Percentiles rank a stretch among this genome's conserved stretches.
phyloP scores from a whole-genome alignment of 495 filamentous ascomycete species.

The Aspergillus ellipticus region DNA sequence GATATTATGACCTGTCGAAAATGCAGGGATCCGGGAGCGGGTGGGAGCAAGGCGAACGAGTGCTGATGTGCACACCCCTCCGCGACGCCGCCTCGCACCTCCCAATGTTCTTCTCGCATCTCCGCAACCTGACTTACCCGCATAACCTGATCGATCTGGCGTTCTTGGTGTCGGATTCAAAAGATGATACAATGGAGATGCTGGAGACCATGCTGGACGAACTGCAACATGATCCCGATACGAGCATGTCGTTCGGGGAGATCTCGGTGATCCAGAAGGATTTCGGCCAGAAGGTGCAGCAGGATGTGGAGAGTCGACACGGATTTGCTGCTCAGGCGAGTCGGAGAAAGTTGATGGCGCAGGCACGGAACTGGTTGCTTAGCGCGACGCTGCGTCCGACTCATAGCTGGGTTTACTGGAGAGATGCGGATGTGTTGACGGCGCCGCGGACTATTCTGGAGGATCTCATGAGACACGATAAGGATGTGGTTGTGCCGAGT shows the following conservation, averaged over 20 bases:
- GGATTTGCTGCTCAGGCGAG: conserved; percentile 96
- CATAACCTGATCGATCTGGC: conserved; percentile 95
- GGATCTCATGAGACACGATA: conserved; percentile 98
- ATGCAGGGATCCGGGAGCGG: conserved; percentile 84
- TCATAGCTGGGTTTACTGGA: conserved; percentile 99
- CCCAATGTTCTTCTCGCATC: conserved; percentile 96
- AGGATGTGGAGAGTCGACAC: conserved; percentile 96
- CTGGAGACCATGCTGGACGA: conserved; percentile 70
- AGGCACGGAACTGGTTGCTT: conserved; percentile 95
- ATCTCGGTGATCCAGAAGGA: conserved; percentile 98
- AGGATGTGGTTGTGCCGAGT: conserved; percentile 99
- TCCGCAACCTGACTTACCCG: conserved; percentile 95
- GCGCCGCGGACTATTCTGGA: conserved; percentile 94
- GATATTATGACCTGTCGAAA: conserved; percentile 92
- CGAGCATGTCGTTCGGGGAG: conserved; percentile 83
- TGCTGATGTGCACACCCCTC: conserved; percentile 91
- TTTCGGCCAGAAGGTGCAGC: conserved; percentile 96
- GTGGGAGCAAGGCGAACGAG: conserved; percentile 93
- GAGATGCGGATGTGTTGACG: conserved; percentile 97
- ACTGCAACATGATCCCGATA: conserved; percentile 75
- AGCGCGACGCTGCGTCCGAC: conserved; percentile 91
- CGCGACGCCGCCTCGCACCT: conserved; percentile 92
- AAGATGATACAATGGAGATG: conserved; percentile 79
- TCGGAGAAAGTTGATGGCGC: conserved; percentile 94
- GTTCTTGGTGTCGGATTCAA: conserved; percentile 96